Conservation (phyloP, 768 basidiomycete species). For the Phanerochaete sordida region DNA sequence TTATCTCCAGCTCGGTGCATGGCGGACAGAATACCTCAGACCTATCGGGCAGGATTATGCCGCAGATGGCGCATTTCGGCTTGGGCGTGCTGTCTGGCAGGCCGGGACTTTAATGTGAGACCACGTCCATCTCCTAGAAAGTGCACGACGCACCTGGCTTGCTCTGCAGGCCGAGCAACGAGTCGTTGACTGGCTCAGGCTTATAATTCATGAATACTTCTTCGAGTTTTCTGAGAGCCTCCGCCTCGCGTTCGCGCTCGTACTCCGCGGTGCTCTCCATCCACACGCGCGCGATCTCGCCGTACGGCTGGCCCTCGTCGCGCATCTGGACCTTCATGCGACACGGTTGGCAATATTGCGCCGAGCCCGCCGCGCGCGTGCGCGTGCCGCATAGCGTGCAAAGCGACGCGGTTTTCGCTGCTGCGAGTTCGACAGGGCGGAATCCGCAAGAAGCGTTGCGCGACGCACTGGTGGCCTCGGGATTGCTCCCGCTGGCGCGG, state of each 20-base stretch:
- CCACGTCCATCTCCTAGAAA: too few relatives aligned
- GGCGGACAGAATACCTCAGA: too few relatives aligned
- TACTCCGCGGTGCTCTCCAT: background rate
- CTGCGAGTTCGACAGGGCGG: too few relatives aligned
- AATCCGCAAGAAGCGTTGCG: background rate
- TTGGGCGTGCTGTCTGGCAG: too few relatives aligned
- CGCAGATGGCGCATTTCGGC: too few relatives aligned
- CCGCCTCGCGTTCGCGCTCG: background rate
- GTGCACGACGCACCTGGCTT: background rate
- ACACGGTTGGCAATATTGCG: background rate
- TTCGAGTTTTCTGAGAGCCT: background rate
- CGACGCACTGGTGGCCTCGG: background rate
- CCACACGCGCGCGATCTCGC: background rate
- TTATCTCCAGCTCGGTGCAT: too few relatives aligned
- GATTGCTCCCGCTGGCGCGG: background rate
- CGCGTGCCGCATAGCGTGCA: background rate
- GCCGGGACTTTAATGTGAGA: too few relatives aligned
- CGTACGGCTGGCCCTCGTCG: background rate
- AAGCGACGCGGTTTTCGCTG: background rate
- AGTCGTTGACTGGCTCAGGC: background rate
- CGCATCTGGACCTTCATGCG: background rate
- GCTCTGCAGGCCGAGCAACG: background rate
- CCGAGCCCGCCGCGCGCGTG: background rate
- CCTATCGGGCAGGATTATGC: too few relatives aligned
- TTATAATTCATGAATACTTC: background rate